phyloP scores from a whole-genome alignment of 345 rosid species.

The Hibiscus tridactylites region DNA sequence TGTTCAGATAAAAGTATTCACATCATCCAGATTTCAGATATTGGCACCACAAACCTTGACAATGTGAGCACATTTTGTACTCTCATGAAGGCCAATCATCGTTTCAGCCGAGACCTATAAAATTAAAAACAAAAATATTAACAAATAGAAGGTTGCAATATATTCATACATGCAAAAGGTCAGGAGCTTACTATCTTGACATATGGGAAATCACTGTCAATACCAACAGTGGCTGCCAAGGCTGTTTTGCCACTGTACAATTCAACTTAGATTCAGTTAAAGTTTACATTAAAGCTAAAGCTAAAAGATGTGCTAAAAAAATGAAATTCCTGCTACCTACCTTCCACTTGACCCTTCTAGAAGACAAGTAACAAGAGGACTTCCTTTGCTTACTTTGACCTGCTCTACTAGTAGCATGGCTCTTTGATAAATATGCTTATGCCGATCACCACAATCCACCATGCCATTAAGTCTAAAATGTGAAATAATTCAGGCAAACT shows the following conservation, averaged over 20 bases:
- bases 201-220: conserved; percentile 91
- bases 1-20: neutral
- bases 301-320: neutral
- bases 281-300: neutral
- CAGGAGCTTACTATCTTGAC: conserved; percentile 81
- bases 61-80: conserved; percentile 90
- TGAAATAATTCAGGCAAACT: conserved; percentile 11
- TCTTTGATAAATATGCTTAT: conserved; percentile 80
- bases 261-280: conserved; percentile 12
- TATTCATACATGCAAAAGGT: neutral
- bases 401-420: conserved; percentile 88
- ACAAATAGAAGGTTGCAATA: neutral
- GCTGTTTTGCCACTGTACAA: conserved; percentile 93
- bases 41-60: conserved; percentile 56
- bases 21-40: neutral
- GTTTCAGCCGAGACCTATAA: conserved; percentile 84
- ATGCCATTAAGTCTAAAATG: conserved; percentile 75
- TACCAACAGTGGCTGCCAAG: conserved; percentile 90
- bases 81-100: conserved; percentile 95
- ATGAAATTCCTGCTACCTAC: conserved; percentile 26
- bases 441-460: conserved; percentile 73
- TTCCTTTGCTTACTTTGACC: conserved; percentile 95
- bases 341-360: conserved; percentile 95
- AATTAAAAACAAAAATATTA: neutral
- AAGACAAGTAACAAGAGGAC: conserved; percentile 91